phyloP scores from a whole-genome alignment of 2,329 filamentous ascomycete genomes.

The Ophiobolus disseminans region DNA sequence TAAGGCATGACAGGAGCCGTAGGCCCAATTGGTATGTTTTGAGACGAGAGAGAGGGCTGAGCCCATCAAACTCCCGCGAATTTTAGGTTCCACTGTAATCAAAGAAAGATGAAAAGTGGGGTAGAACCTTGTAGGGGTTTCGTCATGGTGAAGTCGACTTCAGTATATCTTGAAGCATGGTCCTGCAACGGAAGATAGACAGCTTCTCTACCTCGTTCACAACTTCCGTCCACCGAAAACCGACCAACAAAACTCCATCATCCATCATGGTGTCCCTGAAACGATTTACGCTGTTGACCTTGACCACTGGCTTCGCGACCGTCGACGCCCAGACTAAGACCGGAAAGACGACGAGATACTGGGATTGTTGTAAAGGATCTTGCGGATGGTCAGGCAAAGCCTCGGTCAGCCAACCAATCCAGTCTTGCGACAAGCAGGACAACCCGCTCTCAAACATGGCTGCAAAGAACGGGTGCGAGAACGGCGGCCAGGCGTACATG shows the following conservation, averaged over 20 bases:
- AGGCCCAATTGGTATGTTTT: slow-evolving; percentile 10
- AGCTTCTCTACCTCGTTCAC: too few species aligned
- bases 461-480: slow-evolving; percentile 60
- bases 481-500: slow-evolving; percentile 63
- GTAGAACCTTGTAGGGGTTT: not conserved
- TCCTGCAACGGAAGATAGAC: too few species aligned
- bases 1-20: slow-evolving; percentile 9
- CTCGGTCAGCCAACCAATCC: slow-evolving; percentile 59
- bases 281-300: slow-evolving; percentile 34
- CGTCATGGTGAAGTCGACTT: not conserved
- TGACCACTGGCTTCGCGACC: slow-evolving; percentile 33
- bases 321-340: slow-evolving; percentile 37
- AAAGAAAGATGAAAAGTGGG: slow-evolving; percentile 1
- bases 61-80: slow-evolving; percentile 4
- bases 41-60: not conserved
- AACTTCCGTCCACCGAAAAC: too few species aligned
- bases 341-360: slow-evolving; percentile 48
- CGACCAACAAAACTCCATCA: too few species aligned
- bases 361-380: slow-evolving; percentile 74
- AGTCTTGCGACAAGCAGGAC: slow-evolving; percentile 64
- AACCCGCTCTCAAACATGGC: slow-evolving; percentile 61
- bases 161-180: slow-evolving; percentile 1
- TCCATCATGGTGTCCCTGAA: slow-evolving; percentile 37
- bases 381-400: slow-evolving; percentile 68
- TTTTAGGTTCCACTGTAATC: slow-evolving; percentile 2